Conservation (phyloP, 352 stramenopile genomes). For the Globisporangium uncinulatum region DNA sequence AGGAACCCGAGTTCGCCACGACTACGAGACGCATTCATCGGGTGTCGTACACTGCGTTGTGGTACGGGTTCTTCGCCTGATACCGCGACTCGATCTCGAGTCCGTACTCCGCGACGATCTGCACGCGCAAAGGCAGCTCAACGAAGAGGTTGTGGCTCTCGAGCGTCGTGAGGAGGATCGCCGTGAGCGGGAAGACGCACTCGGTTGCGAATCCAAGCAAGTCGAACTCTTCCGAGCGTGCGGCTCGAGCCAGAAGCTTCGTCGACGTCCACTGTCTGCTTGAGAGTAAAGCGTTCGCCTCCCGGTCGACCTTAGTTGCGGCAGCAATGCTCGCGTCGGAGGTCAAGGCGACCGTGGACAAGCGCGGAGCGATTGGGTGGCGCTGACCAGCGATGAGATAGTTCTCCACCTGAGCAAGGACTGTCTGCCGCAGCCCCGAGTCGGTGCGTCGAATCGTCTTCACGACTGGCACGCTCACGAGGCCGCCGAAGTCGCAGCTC, state of each 20-base stretch:
- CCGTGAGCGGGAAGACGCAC: constrained; percentile 52
- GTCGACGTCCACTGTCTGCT: constrained; percentile 32
- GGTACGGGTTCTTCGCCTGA: constrained; percentile 69
- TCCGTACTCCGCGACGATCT: constrained; percentile 43
- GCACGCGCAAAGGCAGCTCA: constrained; percentile 43
- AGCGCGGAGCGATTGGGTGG: neutral
- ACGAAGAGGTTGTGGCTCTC: constrained; percentile 61
- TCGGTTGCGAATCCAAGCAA: constrained; percentile 38
- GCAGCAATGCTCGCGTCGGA: neutral
- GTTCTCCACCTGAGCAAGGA: constrained; percentile 46
- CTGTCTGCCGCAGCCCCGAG: constrained; percentile 44
- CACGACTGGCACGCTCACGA: constrained; percentile 10
- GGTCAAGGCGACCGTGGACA: neutral
- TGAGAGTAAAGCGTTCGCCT: constrained; percentile 1
- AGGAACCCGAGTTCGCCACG: neutral
- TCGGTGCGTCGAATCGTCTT: constrained; percentile 39
- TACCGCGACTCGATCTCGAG: constrained; percentile 67
- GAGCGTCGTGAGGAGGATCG: constrained; percentile 55
- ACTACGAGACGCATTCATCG: neutral
- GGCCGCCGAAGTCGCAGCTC: constrained; percentile 20
- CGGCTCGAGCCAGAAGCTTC: constrained; percentile 26
- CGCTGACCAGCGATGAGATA: constrained; percentile 24
- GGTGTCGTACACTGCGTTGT: constrained; percentile 60
- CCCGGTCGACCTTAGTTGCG: neutral
- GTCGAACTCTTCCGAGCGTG: constrained; percentile 39